Conservation (phyloP, 306 rosid genomes). For the Geum urbanum region DNA sequence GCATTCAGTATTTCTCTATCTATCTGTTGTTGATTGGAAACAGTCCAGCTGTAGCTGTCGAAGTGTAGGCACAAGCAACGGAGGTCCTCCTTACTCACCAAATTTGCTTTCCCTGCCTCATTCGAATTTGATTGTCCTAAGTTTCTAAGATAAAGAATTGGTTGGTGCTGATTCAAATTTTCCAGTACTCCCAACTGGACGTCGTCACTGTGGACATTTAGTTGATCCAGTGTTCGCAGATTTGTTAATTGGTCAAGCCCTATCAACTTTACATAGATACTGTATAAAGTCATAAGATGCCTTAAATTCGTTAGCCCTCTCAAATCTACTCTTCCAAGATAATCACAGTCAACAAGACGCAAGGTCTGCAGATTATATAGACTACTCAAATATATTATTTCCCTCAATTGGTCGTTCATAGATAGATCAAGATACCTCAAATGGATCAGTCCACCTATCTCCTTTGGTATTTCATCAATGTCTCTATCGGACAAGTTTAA, state of each 20-base stretch:
- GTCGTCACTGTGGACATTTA: too few relatives aligned
- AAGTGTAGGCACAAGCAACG: not conserved
- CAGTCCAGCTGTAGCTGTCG: too few relatives aligned
- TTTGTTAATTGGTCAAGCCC: too few relatives aligned
- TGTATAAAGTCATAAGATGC: not conserved
- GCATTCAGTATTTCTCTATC: too few relatives aligned
- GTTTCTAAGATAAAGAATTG: rapidly evolving
- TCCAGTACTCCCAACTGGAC: not conserved
- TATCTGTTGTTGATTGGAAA: too few relatives aligned
- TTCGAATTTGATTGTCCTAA: not conserved
- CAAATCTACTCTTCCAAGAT: not conserved
- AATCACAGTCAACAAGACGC: rapidly evolving
- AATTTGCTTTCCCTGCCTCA: not conserved
- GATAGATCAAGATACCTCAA: constrained; percentile 13
- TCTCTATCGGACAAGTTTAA: not conserved
- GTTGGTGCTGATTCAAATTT: not conserved
- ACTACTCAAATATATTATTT: not conserved
- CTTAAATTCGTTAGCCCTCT: not conserved
- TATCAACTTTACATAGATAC: too few relatives aligned
- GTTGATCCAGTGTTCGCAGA: too few relatives aligned
- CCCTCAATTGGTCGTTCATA: rapidly evolving
- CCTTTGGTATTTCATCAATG: not conserved
- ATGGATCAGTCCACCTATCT: not conserved
- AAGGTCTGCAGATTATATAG: not conserved
- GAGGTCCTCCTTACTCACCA: not conserved